These are phyloP conservation scores for Juncus effusus DNA, from an alignment of 176 grass and related monocot genomes.

Conservation along the genomic window DNA sequence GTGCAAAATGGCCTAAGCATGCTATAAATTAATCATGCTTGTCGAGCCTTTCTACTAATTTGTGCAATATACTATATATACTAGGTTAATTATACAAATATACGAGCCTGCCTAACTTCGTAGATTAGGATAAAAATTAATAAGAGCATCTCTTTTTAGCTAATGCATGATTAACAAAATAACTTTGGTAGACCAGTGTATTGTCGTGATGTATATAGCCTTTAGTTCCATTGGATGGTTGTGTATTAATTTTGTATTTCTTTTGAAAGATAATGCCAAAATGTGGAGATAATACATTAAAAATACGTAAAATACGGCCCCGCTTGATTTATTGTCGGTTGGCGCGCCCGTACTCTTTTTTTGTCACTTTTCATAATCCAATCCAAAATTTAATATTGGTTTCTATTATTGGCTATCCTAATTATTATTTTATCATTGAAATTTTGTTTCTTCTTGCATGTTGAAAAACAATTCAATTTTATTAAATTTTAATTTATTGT, in stretches of 20 bases:
- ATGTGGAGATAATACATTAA: slow-evolving; percentile 1
- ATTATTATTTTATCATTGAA: slow-evolving; percentile 1
- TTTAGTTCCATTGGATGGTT: slow-evolving; percentile 10
- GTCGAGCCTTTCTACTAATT: slow-evolving; percentile 1
- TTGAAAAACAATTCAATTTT: neutral
- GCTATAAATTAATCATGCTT: slow-evolving; percentile 10
- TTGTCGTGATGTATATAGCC: slow-evolving; percentile 18
- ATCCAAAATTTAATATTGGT: neutral
- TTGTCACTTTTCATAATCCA: neutral
- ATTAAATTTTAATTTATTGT: neutral
- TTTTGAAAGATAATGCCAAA: slow-evolving; percentile 8
- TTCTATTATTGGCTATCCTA: slow-evolving; percentile 2
- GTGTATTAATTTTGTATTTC: neutral
- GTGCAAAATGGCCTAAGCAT: slow-evolving; percentile 11
- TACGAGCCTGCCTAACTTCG: neutral
- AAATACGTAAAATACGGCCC: slow-evolving; percentile 16
- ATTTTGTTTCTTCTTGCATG: neutral
- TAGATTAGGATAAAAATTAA: neutral
- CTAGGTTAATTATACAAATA: neutral
- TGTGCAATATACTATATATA: neutral
- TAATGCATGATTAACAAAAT: neutral
- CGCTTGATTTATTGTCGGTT: slow-evolving; percentile 16
- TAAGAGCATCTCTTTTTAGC: neutral
- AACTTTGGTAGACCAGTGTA: slow-evolving; percentile 11
- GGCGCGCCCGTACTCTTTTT: slow-evolving; percentile 21